phyloP scores from a whole-genome alignment of 192 early-diverging fungal genomes.

The Podila clonocystis region DNA sequence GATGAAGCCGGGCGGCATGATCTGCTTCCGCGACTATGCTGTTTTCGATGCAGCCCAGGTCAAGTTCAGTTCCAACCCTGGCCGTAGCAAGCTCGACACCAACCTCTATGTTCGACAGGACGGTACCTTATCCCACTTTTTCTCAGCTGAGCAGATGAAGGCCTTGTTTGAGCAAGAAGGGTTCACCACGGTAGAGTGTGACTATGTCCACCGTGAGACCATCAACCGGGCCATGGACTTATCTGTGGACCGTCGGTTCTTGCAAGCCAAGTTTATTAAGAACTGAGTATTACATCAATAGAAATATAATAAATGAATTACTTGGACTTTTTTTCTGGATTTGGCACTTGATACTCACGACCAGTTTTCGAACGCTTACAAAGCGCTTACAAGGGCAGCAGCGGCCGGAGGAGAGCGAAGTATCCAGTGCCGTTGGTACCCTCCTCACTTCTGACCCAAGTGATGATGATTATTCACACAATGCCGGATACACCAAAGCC shows the following conservation, averaged over 20 bases:
- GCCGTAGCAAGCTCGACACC: conserved; percentile 86
- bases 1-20: conserved; percentile 88
- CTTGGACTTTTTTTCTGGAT: too few species aligned
- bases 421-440: too few species aligned
- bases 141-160: conserved; percentile 70
- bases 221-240: conserved; percentile 74
- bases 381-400: too few species aligned
- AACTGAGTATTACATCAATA: background rate
- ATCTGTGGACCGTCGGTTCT: conserved; percentile 76
- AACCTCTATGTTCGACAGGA: conserved; percentile 98
- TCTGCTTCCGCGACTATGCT: conserved; percentile 97
- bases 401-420: too few species aligned
- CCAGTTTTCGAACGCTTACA: too few species aligned
- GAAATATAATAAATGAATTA: too few species aligned
- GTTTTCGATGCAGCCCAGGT: conserved; percentile 97
- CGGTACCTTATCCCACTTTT: conserved; percentile 96
- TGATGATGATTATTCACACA: too few species aligned
- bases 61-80: conserved; percentile 80
- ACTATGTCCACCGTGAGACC: conserved; percentile 76
- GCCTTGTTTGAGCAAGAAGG: conserved; percentile 72
- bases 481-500: too few species aligned
- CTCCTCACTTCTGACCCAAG: too few species aligned
- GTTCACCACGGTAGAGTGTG: conserved; percentile 63
- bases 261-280: conserved; percentile 81
- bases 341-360: too few species aligned